These are phyloP conservation scores for Violaceomyces palustris DNA, from an alignment of 1,284 basidiomycete genomes.

Conservation along the genomic window DNA sequence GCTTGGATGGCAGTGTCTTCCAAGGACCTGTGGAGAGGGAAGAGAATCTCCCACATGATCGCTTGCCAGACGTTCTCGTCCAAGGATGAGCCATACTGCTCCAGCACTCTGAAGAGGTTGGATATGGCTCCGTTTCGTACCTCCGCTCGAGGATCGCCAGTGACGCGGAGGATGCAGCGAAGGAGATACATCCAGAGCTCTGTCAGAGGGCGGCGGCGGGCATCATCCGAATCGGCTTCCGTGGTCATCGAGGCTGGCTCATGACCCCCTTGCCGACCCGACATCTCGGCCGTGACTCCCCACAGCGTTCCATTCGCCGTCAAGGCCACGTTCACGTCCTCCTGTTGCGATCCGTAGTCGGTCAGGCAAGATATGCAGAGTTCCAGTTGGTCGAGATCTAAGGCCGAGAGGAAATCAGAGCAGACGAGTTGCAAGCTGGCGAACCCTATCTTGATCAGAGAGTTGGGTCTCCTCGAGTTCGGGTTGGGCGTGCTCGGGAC, in stretches of 20 bases:
- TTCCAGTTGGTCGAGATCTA: slow-evolving; percentile 73
- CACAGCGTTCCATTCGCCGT: slow-evolving; percentile 57
- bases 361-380: slow-evolving; percentile 84
- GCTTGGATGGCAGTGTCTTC: slow-evolving; percentile 20
- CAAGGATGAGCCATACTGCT: slow-evolving; percentile 81
- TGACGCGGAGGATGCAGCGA: slow-evolving; percentile 73
- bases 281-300: slow-evolving; percentile 49
- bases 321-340: slow-evolving; percentile 89
- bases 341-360: slow-evolving; percentile 77
- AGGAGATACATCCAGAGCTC: slow-evolving; percentile 79
- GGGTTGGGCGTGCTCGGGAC: slow-evolving; percentile 1
- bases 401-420: slow-evolving; percentile 73
- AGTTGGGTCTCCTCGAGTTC: slow-evolving; percentile 32
- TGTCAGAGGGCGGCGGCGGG: no score
- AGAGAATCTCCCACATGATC: slow-evolving; percentile 66
- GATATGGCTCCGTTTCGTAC: slow-evolving; percentile 89
- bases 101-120: slow-evolving; percentile 86
- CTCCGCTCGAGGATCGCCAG: slow-evolving; percentile 75
- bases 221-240: slow-evolving; percentile 2
- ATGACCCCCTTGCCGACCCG: slow-evolving; percentile 20
- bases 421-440: slow-evolving; percentile 89
- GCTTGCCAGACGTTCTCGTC: slow-evolving; percentile 72
- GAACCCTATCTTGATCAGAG: slow-evolving; percentile 75
- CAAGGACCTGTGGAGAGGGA: slow-evolving; percentile 76
- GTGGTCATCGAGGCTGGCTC: no score